Base-by-base conservation (phyloP, 179 eudicot species). In the Drosera spatulata region DNA sequence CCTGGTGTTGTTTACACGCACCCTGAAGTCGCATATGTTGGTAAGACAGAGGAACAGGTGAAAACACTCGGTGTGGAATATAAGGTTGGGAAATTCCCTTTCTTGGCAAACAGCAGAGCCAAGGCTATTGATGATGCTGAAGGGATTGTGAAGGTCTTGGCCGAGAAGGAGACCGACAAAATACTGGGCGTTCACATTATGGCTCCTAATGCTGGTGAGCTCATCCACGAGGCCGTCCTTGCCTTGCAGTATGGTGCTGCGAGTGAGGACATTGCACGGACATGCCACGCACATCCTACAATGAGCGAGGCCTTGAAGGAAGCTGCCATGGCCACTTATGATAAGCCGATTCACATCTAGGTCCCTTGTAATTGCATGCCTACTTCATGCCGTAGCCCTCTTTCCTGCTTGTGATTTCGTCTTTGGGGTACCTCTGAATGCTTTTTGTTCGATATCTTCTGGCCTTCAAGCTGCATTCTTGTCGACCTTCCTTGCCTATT, bases 101-200 rank as follows among this genome's bases (percentile, higher is more conserved):
- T 91, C 75, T 47, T 88, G 85, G 96, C 96, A 40, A 91, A 91
- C 74, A 91, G 95, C 69, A 75, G 98, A 66, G 98, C 98, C 13
- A 91, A 91, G 82, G 91, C 98, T 11, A 88, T 91, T 41, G 98
- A 91, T 65, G 84, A 91, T 62, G 96, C 96, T 6, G 98, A 91
- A 71, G 98, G 98, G 9, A n/a, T 91, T 14, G 98, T 91, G 5
- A 88, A 88, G 79, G 71, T 88, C 50, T 40, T 91, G 69, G 95
- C 96, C 42, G 98, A 88, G 62, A 86, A 86, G 75, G 96, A 84
- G 79, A 77, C 80, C 0, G 96, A 91, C 73, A 88, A 79, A 82
- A 82, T 91, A 62, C 71, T 88, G 57, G 96, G 98, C 13, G 98
- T 91, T 40, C 98, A 88, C 67, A 88, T 91, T 6, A 88, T 91